Percentiles rank a stretch among this genome's conserved stretches.
Conservation (phyloP, 1,139 yeast genomes). For the Williopsis jadinii region DNA sequence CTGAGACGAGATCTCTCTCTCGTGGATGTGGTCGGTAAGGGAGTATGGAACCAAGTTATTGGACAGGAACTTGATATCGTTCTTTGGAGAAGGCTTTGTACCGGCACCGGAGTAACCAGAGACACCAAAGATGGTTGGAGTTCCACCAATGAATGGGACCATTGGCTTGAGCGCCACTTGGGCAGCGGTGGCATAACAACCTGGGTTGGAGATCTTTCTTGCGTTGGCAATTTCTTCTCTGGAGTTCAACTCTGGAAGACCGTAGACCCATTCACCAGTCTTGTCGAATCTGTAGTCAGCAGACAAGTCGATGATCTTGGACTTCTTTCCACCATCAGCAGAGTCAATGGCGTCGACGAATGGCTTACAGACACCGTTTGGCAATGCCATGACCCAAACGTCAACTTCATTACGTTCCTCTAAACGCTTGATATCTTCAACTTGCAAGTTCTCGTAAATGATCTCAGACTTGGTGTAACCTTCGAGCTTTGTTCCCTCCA, state of each 20-base stretch:
- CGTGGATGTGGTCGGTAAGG: conserved; percentile 94
- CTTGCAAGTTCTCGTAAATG: conserved; percentile 76
- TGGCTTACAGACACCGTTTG: conserved; percentile 96
- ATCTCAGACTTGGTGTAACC: conserved; percentile 82
- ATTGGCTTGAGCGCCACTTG: conserved; percentile 91
- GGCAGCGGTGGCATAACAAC: conserved; percentile 97
- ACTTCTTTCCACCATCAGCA: conserved; percentile 36
- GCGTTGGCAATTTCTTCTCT: conserved; percentile 66
- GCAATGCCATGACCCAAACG: conserved; percentile 98
- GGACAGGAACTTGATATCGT: conserved; percentile 64
- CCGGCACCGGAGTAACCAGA: conserved; percentile 99
- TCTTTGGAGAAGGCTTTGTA: conserved; percentile 95
- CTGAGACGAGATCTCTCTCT: conserved; percentile 79
- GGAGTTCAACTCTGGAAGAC: conserved; percentile 74
- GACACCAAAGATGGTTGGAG: conserved; percentile 87
- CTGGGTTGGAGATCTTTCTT: conserved; percentile 88
- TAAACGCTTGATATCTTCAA: conserved; percentile 74
- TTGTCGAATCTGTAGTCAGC: conserved; percentile 95
- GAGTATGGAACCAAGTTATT: conserved; percentile 93
- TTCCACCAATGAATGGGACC: conserved; percentile 51
- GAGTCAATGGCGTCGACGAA: conserved; percentile 89
- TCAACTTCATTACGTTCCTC: conserved; percentile 79
- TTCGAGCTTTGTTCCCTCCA: conserved; percentile 75
- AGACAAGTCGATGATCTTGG: conserved; percentile 84
- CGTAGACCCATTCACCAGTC: conserved; percentile 85